These are phyloP conservation scores for Stylosanthes scabra DNA, from an alignment of 331 rosid species.

Conservation along the genomic window DNA sequence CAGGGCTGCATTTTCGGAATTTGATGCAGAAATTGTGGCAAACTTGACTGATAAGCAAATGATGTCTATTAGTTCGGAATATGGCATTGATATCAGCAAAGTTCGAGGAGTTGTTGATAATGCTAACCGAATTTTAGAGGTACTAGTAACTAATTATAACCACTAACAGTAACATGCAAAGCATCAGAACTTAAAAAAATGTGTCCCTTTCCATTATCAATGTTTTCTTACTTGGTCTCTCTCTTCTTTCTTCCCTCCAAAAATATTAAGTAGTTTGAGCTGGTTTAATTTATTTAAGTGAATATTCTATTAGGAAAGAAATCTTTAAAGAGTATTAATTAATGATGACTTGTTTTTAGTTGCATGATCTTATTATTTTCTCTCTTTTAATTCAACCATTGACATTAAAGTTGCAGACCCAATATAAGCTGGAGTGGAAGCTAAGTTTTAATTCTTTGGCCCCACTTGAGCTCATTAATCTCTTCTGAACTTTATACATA, in stretches of 20 bases:
- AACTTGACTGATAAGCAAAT: slow-evolving; percentile 84
- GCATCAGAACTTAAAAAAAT: slow-evolving; percentile 8
- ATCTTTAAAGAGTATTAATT: slow-evolving; percentile 29
- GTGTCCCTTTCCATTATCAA: slow-evolving; percentile 15
- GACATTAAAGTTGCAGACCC: slow-evolving; percentile 43
- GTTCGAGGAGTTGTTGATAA: slow-evolving; percentile 95
- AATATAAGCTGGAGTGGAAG: slow-evolving; percentile 27
- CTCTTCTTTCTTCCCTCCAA: slow-evolving; percentile 28
- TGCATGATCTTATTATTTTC: slow-evolving; percentile 2
- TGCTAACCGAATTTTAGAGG: slow-evolving; percentile 87
- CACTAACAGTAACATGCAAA: slow-evolving; percentile 17
- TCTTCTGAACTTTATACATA: slow-evolving; percentile 9
- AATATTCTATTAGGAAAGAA: slow-evolving; percentile 41
- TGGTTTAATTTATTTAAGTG: slow-evolving; percentile 38
- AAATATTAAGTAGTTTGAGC: slow-evolving; percentile 25
- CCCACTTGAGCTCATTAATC: slow-evolving; percentile 46
- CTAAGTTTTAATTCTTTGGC: slow-evolving; percentile 33
- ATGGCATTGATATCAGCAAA: slow-evolving; percentile 85
- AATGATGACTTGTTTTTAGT: slow-evolving; percentile 38
- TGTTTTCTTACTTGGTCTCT: slow-evolving; percentile 35
- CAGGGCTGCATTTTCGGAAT: slow-evolving; percentile 90
- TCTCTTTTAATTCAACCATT: slow-evolving; percentile 40
- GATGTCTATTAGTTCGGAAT: slow-evolving; percentile 70
- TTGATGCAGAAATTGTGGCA: slow-evolving; percentile 80
- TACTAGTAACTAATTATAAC: neutral